A percentile compares a stretch with the other conserved stretches of the same genome.
These are phyloP conservation scores for Mycena maculata DNA, from an alignment of 768 basidiomycete genomes.

Conservation along the genomic window DNA sequence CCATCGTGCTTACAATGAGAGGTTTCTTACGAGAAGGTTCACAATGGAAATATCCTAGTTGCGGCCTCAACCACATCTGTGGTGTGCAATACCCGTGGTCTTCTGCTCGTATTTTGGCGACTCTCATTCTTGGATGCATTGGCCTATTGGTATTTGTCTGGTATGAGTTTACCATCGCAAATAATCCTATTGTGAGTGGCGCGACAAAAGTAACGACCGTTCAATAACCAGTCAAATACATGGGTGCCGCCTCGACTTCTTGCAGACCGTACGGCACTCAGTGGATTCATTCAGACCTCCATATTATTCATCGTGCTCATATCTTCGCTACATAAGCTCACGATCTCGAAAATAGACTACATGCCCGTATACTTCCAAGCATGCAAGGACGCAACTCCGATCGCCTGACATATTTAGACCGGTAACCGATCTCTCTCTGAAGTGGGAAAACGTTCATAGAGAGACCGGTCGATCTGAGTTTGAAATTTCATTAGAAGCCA, in stretches of 20 bases:
- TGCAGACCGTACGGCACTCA: constrained; percentile 17
- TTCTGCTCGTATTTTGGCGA: constrained; percentile 47
- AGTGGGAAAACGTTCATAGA: too few species aligned
- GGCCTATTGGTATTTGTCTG: constrained; percentile 47
- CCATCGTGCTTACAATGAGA: not conserved
- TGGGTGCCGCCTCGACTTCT: constrained; percentile 16
- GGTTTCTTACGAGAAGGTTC: not conserved
- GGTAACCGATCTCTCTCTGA: too few species aligned
- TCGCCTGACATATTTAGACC: too few species aligned
- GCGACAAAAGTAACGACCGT: not conserved
- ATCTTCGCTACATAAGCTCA: constrained; percentile 4
- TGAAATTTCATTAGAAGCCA: too few species aligned
- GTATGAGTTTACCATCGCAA: constrained; percentile 47
- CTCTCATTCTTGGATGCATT: constrained; percentile 49
- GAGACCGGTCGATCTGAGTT: too few species aligned
- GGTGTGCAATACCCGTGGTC: constrained; percentile 52
- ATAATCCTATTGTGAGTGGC: constrained; percentile 45
- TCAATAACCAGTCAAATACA: constrained; percentile 37
- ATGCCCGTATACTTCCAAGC: constrained; percentile 59
- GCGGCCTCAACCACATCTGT: constrained; percentile 43
- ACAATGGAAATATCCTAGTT: constrained; percentile 49
- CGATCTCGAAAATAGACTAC: constrained; percentile 44
- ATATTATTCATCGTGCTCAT: constrained; percentile 13
- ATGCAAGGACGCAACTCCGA: constrained; percentile 47
- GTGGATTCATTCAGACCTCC: constrained; percentile 24